Evolutionary conservation across 2,329 filamentous ascomycete species (phyloP), one percentile per base, ranked within the genome.

Genomic region (Basipetospora chlamydospora): DNA sequence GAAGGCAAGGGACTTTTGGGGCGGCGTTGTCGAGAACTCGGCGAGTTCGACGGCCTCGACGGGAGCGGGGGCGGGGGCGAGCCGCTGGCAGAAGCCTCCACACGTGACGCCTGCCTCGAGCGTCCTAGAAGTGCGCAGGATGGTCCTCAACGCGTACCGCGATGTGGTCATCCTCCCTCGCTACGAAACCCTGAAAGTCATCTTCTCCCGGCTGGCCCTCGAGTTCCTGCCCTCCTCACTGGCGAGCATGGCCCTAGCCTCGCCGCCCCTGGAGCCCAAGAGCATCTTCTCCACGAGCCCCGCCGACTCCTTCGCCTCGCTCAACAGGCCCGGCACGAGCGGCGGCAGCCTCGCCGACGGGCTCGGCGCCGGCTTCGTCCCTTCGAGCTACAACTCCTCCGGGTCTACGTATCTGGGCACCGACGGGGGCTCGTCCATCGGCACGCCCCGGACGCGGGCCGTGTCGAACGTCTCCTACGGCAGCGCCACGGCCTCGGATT

Each of bases 1-100:
- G 5, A 80, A 92, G 56, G 81, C 87, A 4, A 75, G 77, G 28
- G 88, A 96, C 41, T 94, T 95, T 49, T 96, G 88, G 86, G 81
- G 81, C 20, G 77, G 77, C 6, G 67, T 82, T 13, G 64, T 78
- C 30, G 37, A 35, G 6, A 17, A n/a, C n/a, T n/a, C n/a, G n/a
- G n/a, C n/a, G n/a, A n/a, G n/a, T n/a, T n/a, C n/a, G n/a, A n/a
- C n/a, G n/a, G n/a, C n/a, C n/a, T n/a, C n/a, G n/a, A n/a, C n/a
- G n/a, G n/a, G n/a, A n/a, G n/a, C n/a, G n/a, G 26, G 16, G 18
- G 31, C 7, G n/a, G 6, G 6, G 11, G 3, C 28, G 8, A 6
- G 42, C 41, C 20, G 53, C 57, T 37, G 54, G 41, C 50, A 13
- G 11, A n/a, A n/a, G n/a, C n/a, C n/a, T n/a, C 45, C 46, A 35